Percentiles rank a stretch among this genome's conserved stretches.
phyloP scores from a whole-genome alignment of 2,329 filamentous ascomycete species.

The Fusarium sp. region DNA sequence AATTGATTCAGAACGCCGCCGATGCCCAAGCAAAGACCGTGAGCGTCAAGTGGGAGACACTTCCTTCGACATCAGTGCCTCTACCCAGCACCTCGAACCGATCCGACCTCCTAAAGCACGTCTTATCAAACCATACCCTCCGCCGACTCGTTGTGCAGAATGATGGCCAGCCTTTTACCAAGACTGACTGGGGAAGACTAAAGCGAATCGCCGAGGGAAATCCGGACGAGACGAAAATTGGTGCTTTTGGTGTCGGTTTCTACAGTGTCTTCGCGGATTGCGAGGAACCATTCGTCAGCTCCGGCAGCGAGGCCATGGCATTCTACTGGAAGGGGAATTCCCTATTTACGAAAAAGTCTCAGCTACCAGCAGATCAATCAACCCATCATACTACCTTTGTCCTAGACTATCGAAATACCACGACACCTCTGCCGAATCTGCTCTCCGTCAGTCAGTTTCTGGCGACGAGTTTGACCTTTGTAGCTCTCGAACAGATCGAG shows the following conservation, averaged over 20 bases:
- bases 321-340: constrained; percentile 99
- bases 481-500: constrained; percentile 87
- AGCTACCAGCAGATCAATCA: constrained; percentile 74
- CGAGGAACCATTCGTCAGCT: constrained; percentile 96
- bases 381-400: constrained; percentile 89
- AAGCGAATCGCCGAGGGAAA: constrained; percentile 99
- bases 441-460: constrained; percentile 91
- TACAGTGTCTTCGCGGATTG: constrained; percentile 99
- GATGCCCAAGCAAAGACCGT: constrained; percentile 93
- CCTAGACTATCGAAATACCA: constrained; percentile 90
- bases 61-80: constrained; percentile 83
- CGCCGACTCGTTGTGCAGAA: constrained; percentile 92
- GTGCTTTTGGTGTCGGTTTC: constrained; percentile 97
- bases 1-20: constrained; percentile 98
- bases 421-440: constrained; percentile 87
- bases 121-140: constrained; percentile 85
- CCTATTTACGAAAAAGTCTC: constrained; percentile 89
- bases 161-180: constrained; percentile 87
- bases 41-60: constrained; percentile 90
- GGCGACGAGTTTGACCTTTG: constrained; percentile 95
- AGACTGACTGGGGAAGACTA: constrained; percentile 91
- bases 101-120: constrained; percentile 83
- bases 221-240: constrained; percentile 98
- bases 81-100: constrained; percentile 73
- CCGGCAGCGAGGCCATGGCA: constrained; percentile 92